Base-by-base conservation (phyloP, 345 rosid species). In the Noccaea caerulescens region DNA sequence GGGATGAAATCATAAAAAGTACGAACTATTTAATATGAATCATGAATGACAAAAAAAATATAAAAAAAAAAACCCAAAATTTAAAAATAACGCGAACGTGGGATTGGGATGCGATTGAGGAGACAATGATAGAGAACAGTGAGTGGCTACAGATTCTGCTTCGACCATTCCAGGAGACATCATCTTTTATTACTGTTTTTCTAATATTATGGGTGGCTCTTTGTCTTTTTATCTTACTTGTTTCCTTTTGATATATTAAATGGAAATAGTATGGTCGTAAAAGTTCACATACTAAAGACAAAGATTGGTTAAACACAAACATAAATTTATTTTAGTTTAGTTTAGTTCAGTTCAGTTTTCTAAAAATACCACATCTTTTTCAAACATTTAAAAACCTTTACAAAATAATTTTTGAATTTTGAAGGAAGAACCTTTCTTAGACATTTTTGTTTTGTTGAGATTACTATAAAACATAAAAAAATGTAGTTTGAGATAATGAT, bases 91-190 rank as follows among this genome's bases (percentile, higher is more conserved):
- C 39, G 46, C 33, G 69, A 75, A 75, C 69, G 73, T 75, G 73
- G 68, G 71, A 44, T 25, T 64, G 64, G 25, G 62, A 68, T 60
- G 59, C 60, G 23, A 49, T 34, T 37, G 63, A 60, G 68, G 64
- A 75, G 79, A 75, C 79, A 75, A 52, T 14, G 43, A 75, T 75
- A 75, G 45, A 46, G 44, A 68, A 75, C 25, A 67, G 73, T 74
- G 73, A 74, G 68, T 59, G 73, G 69, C 63, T 75, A 32, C 58
- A 75, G 58, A 75, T 75, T 75, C 63, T 75, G 51, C 52, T 61
- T 61, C 64, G 58, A 53, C 69, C 78, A 43, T 60, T 75, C 50
- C 38, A 68, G 74, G 69, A 75, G 74, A 75, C 74, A 75, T 75
- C 64, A 67, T 61, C 78, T 67, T 60, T 74, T 59, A 60, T 52